These are phyloP conservation scores for Russula emetica DNA, from an alignment of 768 basidiomycete species.

Conservation along the genomic window DNA sequence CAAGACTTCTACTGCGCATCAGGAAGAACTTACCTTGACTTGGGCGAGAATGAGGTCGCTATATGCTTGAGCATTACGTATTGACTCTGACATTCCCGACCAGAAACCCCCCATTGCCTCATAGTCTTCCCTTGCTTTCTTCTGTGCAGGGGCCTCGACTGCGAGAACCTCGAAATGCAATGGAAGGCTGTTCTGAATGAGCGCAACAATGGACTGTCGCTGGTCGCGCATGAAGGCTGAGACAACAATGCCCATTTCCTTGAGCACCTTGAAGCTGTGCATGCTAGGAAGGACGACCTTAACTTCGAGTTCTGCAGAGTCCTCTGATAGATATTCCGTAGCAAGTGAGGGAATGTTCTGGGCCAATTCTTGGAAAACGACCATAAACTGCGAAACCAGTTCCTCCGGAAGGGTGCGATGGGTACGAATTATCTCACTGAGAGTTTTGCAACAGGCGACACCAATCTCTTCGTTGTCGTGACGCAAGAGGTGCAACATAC, in stretches of 20 bases:
- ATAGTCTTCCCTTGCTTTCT: slow-evolving; percentile 66
- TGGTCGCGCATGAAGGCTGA: slow-evolving; percentile 87
- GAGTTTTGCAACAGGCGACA: slow-evolving; percentile 80
- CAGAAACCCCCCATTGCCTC: slow-evolving; percentile 81
- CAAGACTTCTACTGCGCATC: not conserved
- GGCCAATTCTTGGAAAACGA: slow-evolving; percentile 75
- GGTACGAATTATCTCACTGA: slow-evolving; percentile 82
- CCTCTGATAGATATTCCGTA: slow-evolving; percentile 66
- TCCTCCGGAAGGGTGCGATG: slow-evolving; percentile 72
- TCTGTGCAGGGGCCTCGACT: slow-evolving; percentile 77
- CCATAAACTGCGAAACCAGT: slow-evolving; percentile 71
- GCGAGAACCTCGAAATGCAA: slow-evolving; percentile 77
- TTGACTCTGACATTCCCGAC: slow-evolving; percentile 73
- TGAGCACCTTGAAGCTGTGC: slow-evolving; percentile 88
- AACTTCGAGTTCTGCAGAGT: slow-evolving; percentile 51
- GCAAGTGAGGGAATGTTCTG: slow-evolving; percentile 69
- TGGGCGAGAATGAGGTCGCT: slow-evolving; percentile 83
- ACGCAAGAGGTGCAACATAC: slow-evolving; percentile 79
- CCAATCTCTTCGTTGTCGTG: slow-evolving; percentile 97
- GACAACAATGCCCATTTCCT: slow-evolving; percentile 90
- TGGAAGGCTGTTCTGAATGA: slow-evolving; percentile 64
- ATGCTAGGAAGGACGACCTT: slow-evolving; percentile 63
- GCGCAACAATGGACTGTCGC: slow-evolving; percentile 55
- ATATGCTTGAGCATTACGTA: slow-evolving; percentile 70
- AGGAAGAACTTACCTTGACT: slow-evolving; percentile 62